A percentile compares a stretch with the other conserved stretches of the same genome.
These are phyloP conservation scores for Nakazawaea wickerhamii DNA, from an alignment of 805 yeast genomes.

Conservation along the genomic window DNA sequence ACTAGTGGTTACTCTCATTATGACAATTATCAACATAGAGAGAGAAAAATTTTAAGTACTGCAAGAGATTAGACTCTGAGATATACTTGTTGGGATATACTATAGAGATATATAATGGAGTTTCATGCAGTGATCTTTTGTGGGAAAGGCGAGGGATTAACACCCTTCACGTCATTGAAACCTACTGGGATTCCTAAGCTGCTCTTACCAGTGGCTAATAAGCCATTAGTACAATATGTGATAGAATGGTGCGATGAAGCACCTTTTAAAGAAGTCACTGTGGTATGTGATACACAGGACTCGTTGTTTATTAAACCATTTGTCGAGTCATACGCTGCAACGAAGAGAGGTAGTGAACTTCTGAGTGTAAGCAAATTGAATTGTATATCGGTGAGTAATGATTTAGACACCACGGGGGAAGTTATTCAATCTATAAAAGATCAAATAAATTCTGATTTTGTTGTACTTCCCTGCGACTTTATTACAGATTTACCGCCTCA, in stretches of 20 bases:
- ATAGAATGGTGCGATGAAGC: constrained; percentile 92
- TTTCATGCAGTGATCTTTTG: constrained; percentile 88
- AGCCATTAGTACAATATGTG: constrained; percentile 82
- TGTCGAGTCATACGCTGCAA: constrained; percentile 40
- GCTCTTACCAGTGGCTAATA: constrained; percentile 81
- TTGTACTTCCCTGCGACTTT: constrained; percentile 91
- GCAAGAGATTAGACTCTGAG: neutral
- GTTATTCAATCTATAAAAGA: constrained; percentile 46
- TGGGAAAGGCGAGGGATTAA: constrained; percentile 71
- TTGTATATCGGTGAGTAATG: constrained; percentile 38
- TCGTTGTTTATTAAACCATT: constrained; percentile 41
- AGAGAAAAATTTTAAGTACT: neutral
- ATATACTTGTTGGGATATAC: too few species aligned
- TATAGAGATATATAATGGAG: constrained; percentile 52
- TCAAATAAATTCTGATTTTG: constrained; percentile 47
- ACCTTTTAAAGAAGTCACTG: constrained; percentile 62
- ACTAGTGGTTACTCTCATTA: too few species aligned
- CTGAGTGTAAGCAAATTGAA: constrained; percentile 31
- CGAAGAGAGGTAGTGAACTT: constrained; percentile 30
- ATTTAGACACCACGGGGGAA: constrained; percentile 49
- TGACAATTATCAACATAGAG: neutral
- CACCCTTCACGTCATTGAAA: constrained; percentile 64
- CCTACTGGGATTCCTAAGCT: constrained; percentile 76
- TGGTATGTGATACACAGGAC: constrained; percentile 50
- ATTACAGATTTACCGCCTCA: constrained; percentile 91